phyloP scores from a whole-genome alignment of 2,329 filamentous ascomycete genomes.

The Pseudopithomyces chartarum region DNA sequence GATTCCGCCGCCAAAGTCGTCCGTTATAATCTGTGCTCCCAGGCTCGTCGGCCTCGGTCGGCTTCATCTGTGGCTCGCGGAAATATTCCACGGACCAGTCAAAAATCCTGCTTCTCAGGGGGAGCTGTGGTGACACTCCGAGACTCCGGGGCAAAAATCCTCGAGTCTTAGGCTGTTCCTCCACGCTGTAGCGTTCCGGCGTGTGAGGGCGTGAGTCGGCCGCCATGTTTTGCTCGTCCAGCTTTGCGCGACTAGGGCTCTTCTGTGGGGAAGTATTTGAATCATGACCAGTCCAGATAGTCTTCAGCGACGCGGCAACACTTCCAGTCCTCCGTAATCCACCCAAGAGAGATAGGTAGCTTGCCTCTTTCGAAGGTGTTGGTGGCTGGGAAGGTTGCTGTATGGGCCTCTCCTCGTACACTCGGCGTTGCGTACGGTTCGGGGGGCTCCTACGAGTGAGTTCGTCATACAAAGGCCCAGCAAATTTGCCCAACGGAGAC shows the following conservation, averaged over 20 bases:
- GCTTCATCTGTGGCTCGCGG: constrained; percentile 97
- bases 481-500: constrained; percentile 73
- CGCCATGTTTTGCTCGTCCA: constrained; percentile 67
- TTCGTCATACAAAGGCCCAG: constrained; percentile 75
- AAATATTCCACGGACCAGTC: constrained; percentile 98
- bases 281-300: constrained; percentile 55
- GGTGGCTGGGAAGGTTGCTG: constrained; percentile 55
- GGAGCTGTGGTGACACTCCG: constrained; percentile 66
- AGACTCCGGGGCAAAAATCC: constrained; percentile 69
- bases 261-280: constrained; percentile 33
- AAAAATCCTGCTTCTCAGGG: constrained; percentile 81
- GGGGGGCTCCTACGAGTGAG: constrained; percentile 55
- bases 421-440: constrained; percentile 51
- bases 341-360: constrained; percentile 61
- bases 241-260: constrained; percentile 50
- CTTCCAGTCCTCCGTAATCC: constrained; percentile 67
- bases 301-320: constrained; percentile 68
- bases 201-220: constrained; percentile 73
- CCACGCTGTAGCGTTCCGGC: constrained; percentile 69
- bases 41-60: constrained; percentile 92
- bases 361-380: constrained; percentile 59
- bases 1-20: constrained; percentile 86
- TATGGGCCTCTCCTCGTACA: constrained; percentile 35
- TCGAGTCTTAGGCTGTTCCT: constrained; percentile 78
- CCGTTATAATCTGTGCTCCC: constrained; percentile 97